Base-by-base conservation (phyloP, 331 rosid species). In the Dryas integrifolia region DNA sequence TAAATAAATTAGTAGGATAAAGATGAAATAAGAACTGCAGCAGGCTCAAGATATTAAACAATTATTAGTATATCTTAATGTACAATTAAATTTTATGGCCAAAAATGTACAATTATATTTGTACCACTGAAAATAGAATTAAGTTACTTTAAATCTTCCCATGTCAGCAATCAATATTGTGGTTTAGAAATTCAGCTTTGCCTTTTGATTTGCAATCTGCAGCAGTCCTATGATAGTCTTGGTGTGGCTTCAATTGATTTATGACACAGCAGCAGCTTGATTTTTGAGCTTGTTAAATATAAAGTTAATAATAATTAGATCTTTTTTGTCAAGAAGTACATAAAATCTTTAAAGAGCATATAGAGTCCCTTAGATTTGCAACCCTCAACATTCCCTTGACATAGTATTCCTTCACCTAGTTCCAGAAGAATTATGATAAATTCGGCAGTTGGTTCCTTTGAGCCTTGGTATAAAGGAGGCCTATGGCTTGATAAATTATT, bases 131-230 rank as follows among this genome's bases (percentile, higher is more conserved):
- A 16, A 53, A 41, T 26, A 70, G 9, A 70, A 30, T 13, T 58
- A 5, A 15, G 55, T 26, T 45, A 45, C 46, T 26, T 9, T 6
- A 44, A 39, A n/a, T 43, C 26, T 70, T 18, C 5, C 55, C 44
- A 44, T 55, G 9, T 56, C 52, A 45, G 75, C 48, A 46, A 71
- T 60, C 62, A 70, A 55, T 16, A 58, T 56, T 6, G 11, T 45
- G 9, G 38, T 71, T 58, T 43, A 2, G 39, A 38, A 70, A 3
- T 6, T 43, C 52, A 7, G 44, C 5, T 70, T 70, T 70, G 60
- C 35, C 0, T 16, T 45, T 8, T 13, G 4, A 45, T 57, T 26
- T 35, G 2, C 57, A 45, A 69, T 52, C 35, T 43, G 55, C 45
- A 13, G 15, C 45, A 53, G 18, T 11, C 11, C 30, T 11, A 53